A percentile compares a stretch with the other conserved stretches of the same genome.
phyloP scores from a whole-genome alignment of 345 rosid genomes.

The Populus tremula region DNA sequence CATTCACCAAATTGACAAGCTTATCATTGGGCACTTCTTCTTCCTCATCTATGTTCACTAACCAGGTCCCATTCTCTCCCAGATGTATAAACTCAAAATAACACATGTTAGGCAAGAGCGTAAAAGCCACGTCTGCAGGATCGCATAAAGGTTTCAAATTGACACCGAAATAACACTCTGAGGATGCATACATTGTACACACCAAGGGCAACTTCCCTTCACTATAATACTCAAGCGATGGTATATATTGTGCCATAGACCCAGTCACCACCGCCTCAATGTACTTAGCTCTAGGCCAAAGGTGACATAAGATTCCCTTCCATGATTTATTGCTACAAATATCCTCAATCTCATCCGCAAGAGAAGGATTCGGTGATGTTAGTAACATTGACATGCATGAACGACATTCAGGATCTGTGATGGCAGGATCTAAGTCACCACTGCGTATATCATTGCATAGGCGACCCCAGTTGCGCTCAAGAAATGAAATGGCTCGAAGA shows the following conservation, averaged over 20 bases:
- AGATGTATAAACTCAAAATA: conserved; percentile 60
- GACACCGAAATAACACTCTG: conserved; percentile 69
- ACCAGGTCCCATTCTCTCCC: conserved; percentile 47
- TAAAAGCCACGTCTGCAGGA: conserved; percentile 55
- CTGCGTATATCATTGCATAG: conserved; percentile 49
- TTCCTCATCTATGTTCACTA: conserved; percentile 39
- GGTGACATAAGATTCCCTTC: conserved; percentile 57
- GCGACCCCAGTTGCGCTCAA: conserved; percentile 54
- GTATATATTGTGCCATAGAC: conserved; percentile 68
- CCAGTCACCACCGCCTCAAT: conserved; percentile 71
- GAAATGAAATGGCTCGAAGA: conserved; percentile 56
- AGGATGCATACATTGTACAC: conserved; percentile 69
- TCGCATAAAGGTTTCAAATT: conserved; percentile 57
- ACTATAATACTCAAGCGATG: conserved; percentile 53
- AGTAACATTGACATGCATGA: conserved; percentile 37
- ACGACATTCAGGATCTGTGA: conserved; percentile 51
- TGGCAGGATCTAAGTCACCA: conserved; percentile 36
- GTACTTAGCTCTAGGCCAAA: conserved; percentile 67
- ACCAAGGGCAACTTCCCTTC: conserved; percentile 55
- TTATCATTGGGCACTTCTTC: conserved; percentile 36
- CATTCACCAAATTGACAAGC: conserved; percentile 56
- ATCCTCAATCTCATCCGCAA: conserved; percentile 52
- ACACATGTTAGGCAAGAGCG: conserved; percentile 64
- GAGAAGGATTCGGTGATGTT: conserved; percentile 35
- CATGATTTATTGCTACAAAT: conserved; percentile 49